Base-by-base conservation (phyloP, 495 filamentous ascomycete genomes). In the Aspergillus diversus region DNA sequence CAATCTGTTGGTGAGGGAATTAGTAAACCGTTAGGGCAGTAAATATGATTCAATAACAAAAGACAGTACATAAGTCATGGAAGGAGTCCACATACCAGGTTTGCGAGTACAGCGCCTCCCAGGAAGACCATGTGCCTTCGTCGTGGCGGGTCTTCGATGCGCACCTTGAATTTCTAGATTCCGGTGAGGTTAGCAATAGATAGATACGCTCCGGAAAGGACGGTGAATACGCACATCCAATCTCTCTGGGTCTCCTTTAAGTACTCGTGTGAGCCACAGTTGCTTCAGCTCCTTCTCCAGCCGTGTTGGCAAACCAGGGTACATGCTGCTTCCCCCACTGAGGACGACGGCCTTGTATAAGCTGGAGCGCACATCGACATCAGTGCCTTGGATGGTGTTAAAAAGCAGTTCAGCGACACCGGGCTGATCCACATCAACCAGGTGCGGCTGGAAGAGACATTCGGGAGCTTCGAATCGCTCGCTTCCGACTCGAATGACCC, bases 271-370 rank as follows among this genome's bases (percentile, higher is more conserved):
- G 59, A 99, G 85, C 96, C 96, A 98, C 70, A 99, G 75, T 80
- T 99, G 95, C 83, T 98, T 98, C 65, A 99, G 77, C 78, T 99
- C 95, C 82, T 98, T 98, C 83, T 99, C 95, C 73, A 99, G 79
- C 55, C 95, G 86, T 48, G 91, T 94, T 13, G 95, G 96, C 57
- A 99, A 81, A 62, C 95, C 95, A 0, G 95, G 95, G 72, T 99
- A 99, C 95, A 99, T 99, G 86, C 90, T 94, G 79, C 89, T 93
- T 64, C 95, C 95, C 66, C 95, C 95, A 49, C 92, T 97, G 52
- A 99, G 86, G 63, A 99, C 95, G 68, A 99, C 90, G 5, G 96
- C 95, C 81, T 96, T 97, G 84, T 96, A 99, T 60, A 99, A 81
- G 68, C 91, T 95, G 50, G 86, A 87, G 59, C 95, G 89, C 42